Evolutionary conservation across 371 early-diverging fungal genomes (phyloP).

Genomic region (Funneliformis caledonium): DNA sequence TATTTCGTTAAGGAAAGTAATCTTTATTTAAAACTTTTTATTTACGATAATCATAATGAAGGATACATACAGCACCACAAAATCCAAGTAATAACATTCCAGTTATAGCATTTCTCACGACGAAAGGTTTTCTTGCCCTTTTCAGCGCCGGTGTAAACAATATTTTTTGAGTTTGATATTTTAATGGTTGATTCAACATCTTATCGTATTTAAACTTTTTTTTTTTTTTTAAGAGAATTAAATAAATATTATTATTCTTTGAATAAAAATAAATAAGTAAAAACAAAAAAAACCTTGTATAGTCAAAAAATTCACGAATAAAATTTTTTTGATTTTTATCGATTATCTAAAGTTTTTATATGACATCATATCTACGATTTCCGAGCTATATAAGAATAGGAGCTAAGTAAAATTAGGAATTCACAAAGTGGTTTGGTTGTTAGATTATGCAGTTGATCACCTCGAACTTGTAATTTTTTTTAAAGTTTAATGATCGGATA

Average conservation of each 20-base stretch:
- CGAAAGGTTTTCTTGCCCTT: slow-evolving; percentile 59
- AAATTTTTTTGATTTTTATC: too few species aligned
- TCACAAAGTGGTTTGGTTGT: too few species aligned
- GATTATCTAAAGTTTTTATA: too few species aligned
- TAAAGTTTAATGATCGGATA: too few species aligned
- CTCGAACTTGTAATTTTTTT: too few species aligned
- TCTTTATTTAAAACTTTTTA: not conserved
- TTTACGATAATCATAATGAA: not conserved
- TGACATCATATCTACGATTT: too few species aligned
- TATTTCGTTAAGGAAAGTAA: not conserved
- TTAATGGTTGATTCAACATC: slow-evolving; percentile 11
- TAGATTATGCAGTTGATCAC: too few species aligned
- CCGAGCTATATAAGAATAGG: too few species aligned
- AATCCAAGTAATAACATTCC: slow-evolving; percentile 55
- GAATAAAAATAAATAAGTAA: too few species aligned
- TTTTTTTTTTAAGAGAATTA: not conserved
- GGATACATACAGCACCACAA: slow-evolving; percentile 61
- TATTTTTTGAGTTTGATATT: slow-evolving; percentile 46
- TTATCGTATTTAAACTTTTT: not conserved
- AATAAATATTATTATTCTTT: not conserved
- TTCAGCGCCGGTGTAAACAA: slow-evolving; percentile 60
- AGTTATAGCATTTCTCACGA: slow-evolving; percentile 53
- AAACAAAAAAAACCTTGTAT: too few species aligned
- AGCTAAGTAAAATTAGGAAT: too few species aligned
- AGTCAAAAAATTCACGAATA: too few species aligned